Evolutionary conservation across 176 grass and related monocot species (phyloP).

Genomic region (Oryza coarctata): DNA sequence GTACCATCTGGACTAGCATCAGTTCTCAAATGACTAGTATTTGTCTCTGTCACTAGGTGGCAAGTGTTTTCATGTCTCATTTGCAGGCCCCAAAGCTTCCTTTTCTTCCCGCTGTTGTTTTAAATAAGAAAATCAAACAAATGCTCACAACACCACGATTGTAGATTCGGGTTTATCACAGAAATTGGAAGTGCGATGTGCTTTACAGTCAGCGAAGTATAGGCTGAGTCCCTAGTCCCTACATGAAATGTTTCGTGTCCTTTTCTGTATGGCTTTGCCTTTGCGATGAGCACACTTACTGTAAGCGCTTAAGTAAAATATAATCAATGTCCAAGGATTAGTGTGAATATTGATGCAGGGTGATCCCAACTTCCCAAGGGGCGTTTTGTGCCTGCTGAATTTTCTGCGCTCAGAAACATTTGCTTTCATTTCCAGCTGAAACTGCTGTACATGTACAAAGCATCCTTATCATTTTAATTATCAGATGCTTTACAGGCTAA

Average conservation of each 20-base stretch:
- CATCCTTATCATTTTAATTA: background rate
- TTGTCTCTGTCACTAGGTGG: conserved; percentile 13
- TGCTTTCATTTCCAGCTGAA: background rate
- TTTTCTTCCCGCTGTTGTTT: background rate
- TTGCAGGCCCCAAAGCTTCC: conserved; percentile 10
- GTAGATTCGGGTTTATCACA: conserved; percentile 26
- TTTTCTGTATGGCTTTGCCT: background rate
- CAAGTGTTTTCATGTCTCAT: conserved; percentile 11
- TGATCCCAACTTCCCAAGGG: background rate
- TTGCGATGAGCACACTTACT: background rate
- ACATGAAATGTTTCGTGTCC: background rate
- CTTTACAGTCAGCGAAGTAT: conserved; percentile 16
- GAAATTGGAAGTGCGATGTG: background rate
- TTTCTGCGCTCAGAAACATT: conserved; percentile 10
- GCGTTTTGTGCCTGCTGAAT: background rate
- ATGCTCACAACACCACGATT: conserved; percentile 1
- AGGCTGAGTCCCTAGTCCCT: background rate
- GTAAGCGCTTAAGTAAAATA: background rate
- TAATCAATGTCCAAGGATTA: background rate
- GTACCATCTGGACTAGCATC: background rate
- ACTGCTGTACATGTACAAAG: background rate
- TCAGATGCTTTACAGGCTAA: background rate
- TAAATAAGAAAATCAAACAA: conserved; percentile 16
- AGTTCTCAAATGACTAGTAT: background rate
- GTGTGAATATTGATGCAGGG: background rate